Evolutionary conservation across 495 filamentous ascomycete genomes (phyloP), one percentile per base, ranked within the genome.

Genomic region (Cairneyella variabilis): DNA sequence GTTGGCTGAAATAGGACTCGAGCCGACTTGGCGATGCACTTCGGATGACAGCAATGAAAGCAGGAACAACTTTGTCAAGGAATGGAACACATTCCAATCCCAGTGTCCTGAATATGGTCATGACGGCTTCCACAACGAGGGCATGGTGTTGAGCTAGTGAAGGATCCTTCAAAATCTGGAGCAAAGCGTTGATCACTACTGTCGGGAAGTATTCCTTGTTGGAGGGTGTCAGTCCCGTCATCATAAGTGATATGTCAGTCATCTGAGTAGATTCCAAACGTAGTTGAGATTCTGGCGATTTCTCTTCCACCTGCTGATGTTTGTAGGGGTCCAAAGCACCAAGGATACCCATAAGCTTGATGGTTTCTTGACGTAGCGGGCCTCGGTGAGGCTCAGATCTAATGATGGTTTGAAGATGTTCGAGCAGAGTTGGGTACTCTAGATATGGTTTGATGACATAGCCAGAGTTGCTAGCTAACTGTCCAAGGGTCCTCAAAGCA

Each of bases 181-280:
- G 82, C 39, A 99, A 73, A 1, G 92, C 92, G 60, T 95, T 93
- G 62, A 99, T 96, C 36, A 97, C 95, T 17, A 99, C 91, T 0
- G 95, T 97, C 2, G 93, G 93, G 63, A 96, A 97, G 63, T 97
- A 99, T 53, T 99, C 93, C 62, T 99, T 95, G 54, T 89, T 93
- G 0, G 90, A 96, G 2, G 93, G 95, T 2, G 91, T 97, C n/a
- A 96, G 78, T 10, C 93, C 91, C 55, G 86, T 86, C 91, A 99
- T 97, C 72, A 99, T 96, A 18, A 99, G 76, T 12, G 90, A 91
- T 43, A 99, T 95, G 72, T 99, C 93, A 12, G 91, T 95, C 48
- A 93, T 80, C 23, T 77, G 76, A 30, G 73, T 74, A 7, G 81
- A 75, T 62, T 88, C 84, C 23, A 77, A 75, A 17, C 76, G 74